Conservation (phyloP, 1,139 yeast species). For the Tardiomyces blankii region DNA sequence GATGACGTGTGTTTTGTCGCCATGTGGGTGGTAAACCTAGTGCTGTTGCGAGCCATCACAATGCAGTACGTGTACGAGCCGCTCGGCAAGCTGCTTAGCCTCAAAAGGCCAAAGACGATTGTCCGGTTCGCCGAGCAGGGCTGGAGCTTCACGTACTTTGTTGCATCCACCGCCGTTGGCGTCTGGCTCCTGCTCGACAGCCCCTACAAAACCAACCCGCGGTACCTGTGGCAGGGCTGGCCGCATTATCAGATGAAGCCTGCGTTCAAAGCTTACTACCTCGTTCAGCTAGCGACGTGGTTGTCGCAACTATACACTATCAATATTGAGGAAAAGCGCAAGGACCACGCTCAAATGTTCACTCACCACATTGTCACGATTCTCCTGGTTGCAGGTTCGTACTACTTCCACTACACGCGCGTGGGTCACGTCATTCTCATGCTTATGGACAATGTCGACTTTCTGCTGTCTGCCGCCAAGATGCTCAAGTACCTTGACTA, state of each 20-base stretch:
- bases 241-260: conserved; percentile 44
- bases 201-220: conserved; percentile 48
- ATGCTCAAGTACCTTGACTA: conserved; percentile 64
- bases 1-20: background rate
- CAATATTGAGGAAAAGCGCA: conserved; percentile 66
- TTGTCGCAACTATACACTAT: conserved; percentile 68
- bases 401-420: conserved; percentile 58
- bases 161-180: conserved; percentile 47
- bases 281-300: conserved; percentile 68
- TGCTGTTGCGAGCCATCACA: background rate
- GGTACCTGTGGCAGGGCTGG: conserved; percentile 59
- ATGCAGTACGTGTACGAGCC: background rate
- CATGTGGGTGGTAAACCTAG: background rate
- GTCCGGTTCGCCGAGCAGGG: conserved; percentile 80
- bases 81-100: background rate
- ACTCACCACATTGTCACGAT: conserved; percentile 79
- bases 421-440: conserved; percentile 71
- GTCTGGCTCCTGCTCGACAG: conserved; percentile 45
- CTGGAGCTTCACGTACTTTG: conserved; percentile 62
- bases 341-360: conserved; percentile 81
- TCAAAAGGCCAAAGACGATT: conserved; percentile 38
- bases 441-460: conserved; percentile 78
- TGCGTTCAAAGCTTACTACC: conserved; percentile 57
- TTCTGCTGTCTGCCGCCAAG: conserved; percentile 61
- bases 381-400: conserved; percentile 57